A percentile compares a stretch with the other conserved stretches of the same genome.
Conservation (phyloP, 768 basidiomycete species). For the Suillus plorans region DNA sequence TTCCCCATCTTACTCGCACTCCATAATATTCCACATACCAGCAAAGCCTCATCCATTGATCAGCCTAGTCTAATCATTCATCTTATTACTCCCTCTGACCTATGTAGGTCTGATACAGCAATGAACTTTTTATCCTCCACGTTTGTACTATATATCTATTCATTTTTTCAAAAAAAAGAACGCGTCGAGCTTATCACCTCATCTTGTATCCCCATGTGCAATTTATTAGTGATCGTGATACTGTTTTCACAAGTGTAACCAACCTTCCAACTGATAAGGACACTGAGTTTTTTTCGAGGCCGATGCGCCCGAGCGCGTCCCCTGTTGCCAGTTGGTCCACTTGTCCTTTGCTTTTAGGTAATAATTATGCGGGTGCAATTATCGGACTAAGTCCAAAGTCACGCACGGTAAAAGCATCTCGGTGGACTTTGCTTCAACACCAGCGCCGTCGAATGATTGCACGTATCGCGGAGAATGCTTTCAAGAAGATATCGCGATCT, state of each 20-base stretch:
- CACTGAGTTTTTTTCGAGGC: not conserved
- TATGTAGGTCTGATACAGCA: conserved; percentile 10
- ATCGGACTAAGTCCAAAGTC: not conserved
- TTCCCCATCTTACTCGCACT: conserved; percentile 16
- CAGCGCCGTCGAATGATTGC: conserved; percentile 31
- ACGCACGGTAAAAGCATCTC: not conserved
- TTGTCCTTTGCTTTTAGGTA: not conserved
- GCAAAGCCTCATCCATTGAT: conserved; percentile 18
- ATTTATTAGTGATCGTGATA: conserved; percentile 3
- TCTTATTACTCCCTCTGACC: conserved; percentile 22
- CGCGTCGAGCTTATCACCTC: not conserved
- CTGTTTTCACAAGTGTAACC: not conserved
- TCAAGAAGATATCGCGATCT: conserved; percentile 35
- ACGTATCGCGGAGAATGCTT: conserved; percentile 38
- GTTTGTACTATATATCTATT: not conserved
- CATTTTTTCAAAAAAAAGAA: not conserved
- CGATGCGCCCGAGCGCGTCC: not conserved
- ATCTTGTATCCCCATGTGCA: not conserved
- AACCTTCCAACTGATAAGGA: not conserved
- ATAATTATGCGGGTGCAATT: conserved; percentile 4
- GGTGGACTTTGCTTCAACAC: not conserved
- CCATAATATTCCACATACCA: conserved; percentile 29
- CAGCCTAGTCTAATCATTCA: conserved; percentile 30
- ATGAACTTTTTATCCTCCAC: not conserved
- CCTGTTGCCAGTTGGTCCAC: not conserved